phyloP scores from a whole-genome alignment of 116 monocot genomes.

The Trichopus zeylanicus region DNA sequence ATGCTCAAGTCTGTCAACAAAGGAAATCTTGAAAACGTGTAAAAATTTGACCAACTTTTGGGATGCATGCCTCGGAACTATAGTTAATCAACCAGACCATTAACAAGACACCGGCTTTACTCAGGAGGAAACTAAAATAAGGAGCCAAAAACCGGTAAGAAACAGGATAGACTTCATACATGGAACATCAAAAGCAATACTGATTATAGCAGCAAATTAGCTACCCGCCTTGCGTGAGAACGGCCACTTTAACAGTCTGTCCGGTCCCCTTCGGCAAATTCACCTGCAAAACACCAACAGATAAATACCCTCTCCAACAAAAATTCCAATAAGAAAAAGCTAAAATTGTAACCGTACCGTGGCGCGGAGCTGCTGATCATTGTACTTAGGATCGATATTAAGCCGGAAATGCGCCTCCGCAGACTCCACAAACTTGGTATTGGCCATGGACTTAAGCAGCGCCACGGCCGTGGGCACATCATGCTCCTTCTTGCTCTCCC shows the following conservation, averaged over 20 bases:
- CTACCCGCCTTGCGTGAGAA: conserved; percentile 81
- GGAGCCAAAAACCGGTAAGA: background rate
- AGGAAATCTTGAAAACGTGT: no score
- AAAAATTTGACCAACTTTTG: no score
- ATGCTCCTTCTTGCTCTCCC: conserved; percentile 84
- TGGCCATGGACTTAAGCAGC: conserved; percentile 53
- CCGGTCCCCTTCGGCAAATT: conserved; percentile 98
- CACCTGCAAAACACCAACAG: conserved; percentile 46
- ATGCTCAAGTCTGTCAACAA: no score
- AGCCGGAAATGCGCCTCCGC: conserved; percentile 93
- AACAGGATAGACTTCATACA: no score
- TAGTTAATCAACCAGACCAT: no score
- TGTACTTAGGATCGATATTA: conserved; percentile 95
- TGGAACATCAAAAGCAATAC: background rate
- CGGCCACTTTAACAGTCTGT: conserved; percentile 87
- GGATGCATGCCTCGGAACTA: no score
- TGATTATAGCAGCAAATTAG: background rate
- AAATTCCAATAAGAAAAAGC: conserved; percentile 1
- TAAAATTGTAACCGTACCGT: conserved; percentile 39
- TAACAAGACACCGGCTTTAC: no score
- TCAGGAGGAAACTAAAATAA: no score
- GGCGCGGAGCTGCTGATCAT: conserved; percentile 94
- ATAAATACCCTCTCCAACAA: background rate
- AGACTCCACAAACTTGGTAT: conserved; percentile 83
- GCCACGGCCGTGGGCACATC: conserved; percentile 64